Evolutionary conservation across 176 grass and related monocot species (phyloP).

Genomic region (Bothriochloa decipiens): DNA sequence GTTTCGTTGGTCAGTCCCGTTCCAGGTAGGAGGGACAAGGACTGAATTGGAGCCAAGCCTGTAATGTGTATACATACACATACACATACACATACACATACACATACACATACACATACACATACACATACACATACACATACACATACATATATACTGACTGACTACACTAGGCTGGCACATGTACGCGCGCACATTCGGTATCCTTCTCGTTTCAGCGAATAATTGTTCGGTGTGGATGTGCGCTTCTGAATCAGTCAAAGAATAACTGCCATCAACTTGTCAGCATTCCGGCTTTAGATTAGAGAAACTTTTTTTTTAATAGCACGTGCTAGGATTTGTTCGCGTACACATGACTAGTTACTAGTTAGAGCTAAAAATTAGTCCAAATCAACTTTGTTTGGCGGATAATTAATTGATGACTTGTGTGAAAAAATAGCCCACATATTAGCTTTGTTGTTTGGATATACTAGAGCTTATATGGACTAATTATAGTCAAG

Average conservation of each 20-base stretch:
- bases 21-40: constrained; percentile 22
- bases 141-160: neutral
- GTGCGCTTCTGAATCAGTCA: neutral
- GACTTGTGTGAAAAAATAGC: too few relatives aligned
- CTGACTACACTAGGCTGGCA: neutral
- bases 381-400: too few relatives aligned
- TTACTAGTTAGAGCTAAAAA: too few relatives aligned
- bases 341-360: too few relatives aligned
- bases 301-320: neutral
- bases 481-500: too few relatives aligned
- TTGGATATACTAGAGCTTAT: too few relatives aligned
- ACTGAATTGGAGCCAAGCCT: neutral
- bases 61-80: neutral
- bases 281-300: neutral
- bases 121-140: too few relatives aligned
- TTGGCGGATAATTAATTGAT: too few relatives aligned
- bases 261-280: neutral
- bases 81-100: neutral
- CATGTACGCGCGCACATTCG: neutral
- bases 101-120: too few relatives aligned
- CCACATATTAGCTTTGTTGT: too few relatives aligned
- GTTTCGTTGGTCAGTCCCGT: neutral
- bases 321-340: too few relatives aligned
- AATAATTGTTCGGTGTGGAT: neutral
- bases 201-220: neutral